These are phyloP conservation scores for Metschnikowia baotianmanensis DNA, from an alignment of 805 yeast species.

Conservation along the genomic window DNA sequence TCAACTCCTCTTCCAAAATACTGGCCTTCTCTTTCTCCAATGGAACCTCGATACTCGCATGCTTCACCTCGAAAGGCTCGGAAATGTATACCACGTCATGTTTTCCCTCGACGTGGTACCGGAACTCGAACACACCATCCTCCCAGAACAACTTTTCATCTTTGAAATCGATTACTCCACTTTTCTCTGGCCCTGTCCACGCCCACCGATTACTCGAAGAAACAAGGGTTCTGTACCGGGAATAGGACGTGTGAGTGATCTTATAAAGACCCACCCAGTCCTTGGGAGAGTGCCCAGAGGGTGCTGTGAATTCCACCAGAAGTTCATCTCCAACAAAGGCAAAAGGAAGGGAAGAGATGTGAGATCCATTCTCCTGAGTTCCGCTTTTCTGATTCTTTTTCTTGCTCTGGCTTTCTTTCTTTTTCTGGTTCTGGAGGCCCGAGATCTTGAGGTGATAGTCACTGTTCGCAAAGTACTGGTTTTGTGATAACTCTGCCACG, in stretches of 20 bases:
- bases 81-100: conserved; percentile 71
- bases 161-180: conserved; percentile 51
- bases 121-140: conserved; percentile 68
- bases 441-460: conserved; percentile 30
- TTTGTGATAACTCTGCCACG: conserved; percentile 39
- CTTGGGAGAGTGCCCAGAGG: conserved; percentile 43
- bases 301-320: conserved; percentile 52
- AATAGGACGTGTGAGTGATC: conserved; percentile 55
- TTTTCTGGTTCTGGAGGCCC: conserved; percentile 19
- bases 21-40: conserved; percentile 26
- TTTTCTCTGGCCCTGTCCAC: conserved; percentile 35
- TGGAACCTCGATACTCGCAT: conserved; percentile 40
- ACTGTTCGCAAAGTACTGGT: conserved; percentile 36
- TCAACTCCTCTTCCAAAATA: conserved; percentile 32
- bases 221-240: conserved; percentile 54
- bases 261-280: conserved; percentile 82
- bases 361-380: no score
- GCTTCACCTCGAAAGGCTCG: conserved; percentile 59
- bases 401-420: no score
- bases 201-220: conserved; percentile 69
- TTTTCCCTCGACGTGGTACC: conserved; percentile 64
- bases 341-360: conserved; percentile 13
- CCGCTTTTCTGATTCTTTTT: no score
- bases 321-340: conserved; percentile 52
- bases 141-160: conserved; percentile 55